phyloP scores from a whole-genome alignment of 192 early-diverging fungal species.

The Coemansia sp. region DNA sequence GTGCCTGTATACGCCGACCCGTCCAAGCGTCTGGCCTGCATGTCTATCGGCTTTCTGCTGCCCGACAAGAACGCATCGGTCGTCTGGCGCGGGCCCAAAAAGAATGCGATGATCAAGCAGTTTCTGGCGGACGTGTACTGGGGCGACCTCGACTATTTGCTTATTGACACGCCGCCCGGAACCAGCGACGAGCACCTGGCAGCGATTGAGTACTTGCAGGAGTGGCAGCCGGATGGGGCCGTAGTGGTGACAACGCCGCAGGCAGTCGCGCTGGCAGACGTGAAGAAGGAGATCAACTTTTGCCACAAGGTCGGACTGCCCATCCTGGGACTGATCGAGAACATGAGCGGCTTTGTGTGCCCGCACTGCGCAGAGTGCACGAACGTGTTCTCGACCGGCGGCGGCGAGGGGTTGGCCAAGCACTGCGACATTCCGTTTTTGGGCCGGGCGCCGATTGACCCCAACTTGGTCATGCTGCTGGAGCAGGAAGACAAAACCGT shows the following conservation, averaged over 20 bases:
- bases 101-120: slow-evolving; percentile 98
- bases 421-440: slow-evolving; percentile 83
- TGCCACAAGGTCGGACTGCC: slow-evolving; percentile 86
- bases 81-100: slow-evolving; percentile 98
- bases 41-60: slow-evolving; percentile 97
- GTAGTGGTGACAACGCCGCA: slow-evolving; percentile 98
- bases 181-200: slow-evolving; percentile 98
- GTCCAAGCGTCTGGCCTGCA: slow-evolving; percentile 70
- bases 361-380: slow-evolving; percentile 77
- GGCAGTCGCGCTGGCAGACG: slow-evolving; percentile 79
- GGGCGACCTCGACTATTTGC: slow-evolving; percentile 91
- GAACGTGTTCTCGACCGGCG: slow-evolving; percentile 90
- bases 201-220: slow-evolving; percentile 85
- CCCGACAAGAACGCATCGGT: slow-evolving; percentile 86
- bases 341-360: slow-evolving; percentile 97
- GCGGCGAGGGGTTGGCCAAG: slow-evolving; percentile 83
- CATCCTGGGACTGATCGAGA: slow-evolving; percentile 91
- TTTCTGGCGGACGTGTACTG: slow-evolving; percentile 95
- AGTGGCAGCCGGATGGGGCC: slow-evolving; percentile 75
- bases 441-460: slow-evolving; percentile 91
- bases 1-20: slow-evolving; percentile 72
- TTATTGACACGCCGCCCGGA: slow-evolving; percentile 97
- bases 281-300: slow-evolving; percentile 97
- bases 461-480: slow-evolving; percentile 63
- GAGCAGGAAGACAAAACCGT: slow-evolving; percentile 55